phyloP scores from a whole-genome alignment of 768 basidiomycete genomes.

The Coprinopsis marcescibilis region DNA sequence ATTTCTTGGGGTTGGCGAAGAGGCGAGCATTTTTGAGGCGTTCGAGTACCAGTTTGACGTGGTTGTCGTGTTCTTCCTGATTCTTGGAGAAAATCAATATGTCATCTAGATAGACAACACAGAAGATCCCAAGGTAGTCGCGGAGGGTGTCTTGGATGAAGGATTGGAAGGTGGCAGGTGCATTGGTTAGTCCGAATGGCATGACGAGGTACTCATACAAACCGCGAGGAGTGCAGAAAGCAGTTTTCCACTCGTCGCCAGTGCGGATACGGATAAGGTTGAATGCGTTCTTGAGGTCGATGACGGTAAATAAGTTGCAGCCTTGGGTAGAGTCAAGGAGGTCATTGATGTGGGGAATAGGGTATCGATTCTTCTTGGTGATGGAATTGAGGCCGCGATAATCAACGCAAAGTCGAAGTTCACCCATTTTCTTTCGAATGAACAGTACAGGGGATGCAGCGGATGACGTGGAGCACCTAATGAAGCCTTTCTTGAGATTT shows the following conservation, averaged over 20 bases:
- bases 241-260: constrained; percentile 40
- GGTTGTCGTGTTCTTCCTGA: constrained; percentile 10
- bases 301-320: constrained; percentile 19
- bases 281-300: constrained; percentile 35
- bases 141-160: constrained; percentile 36
- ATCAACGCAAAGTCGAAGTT: constrained; percentile 26
- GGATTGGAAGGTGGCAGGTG: constrained; percentile 36
- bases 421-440: constrained; percentile 27
- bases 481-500: constrained; percentile 28
- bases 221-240: constrained; percentile 32
- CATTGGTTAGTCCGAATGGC: constrained; percentile 32
- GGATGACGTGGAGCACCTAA: constrained; percentile 26
- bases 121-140: constrained; percentile 28
- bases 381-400: constrained; percentile 27
- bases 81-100: constrained; percentile 29
- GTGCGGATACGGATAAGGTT: constrained; percentile 30
- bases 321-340: constrained; percentile 5
- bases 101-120: constrained; percentile 40
- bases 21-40: constrained; percentile 26
- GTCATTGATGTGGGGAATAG: constrained; percentile 3
- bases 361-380: constrained; percentile 6
- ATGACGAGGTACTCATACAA: constrained; percentile 33
- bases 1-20: constrained; percentile 33
- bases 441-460: constrained; percentile 29
- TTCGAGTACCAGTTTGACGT: constrained; percentile 14